Base-by-base conservation (phyloP, 75 land plant species). In the Selaginella tamariscina region DNA sequence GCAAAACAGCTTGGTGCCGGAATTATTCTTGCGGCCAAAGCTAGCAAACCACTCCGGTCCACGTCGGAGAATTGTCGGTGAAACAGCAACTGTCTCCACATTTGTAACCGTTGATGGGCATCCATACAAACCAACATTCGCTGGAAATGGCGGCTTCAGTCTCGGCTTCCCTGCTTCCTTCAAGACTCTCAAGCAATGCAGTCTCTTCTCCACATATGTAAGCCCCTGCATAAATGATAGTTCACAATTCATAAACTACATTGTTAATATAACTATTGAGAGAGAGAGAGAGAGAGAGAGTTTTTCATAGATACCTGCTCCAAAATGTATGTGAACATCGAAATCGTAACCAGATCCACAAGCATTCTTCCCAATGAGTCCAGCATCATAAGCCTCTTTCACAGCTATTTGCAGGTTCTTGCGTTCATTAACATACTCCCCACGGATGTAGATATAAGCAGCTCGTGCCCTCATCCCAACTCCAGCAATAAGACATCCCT, bases 141-240 rank as follows among this genome's bases (percentile, higher is more conserved):
- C 96, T 29, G 92, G 96, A 68, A 91, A 91, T 29, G 96, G 96
- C 64, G 96, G 96, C 81, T 91, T 91, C 75, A 91, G 71, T 64
- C 96, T 74, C n/a, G 96, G 96, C 73, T 91, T 91, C 28, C 96
- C 96, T 71, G 86, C 87, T 90, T 26, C 96, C 96, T 68, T 90
- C 96, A 32, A 90, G 79, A 64, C 96, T 90, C 73, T 90, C 96
- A 27, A 90, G 66, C 18, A 90, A 82, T 1, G 96, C 91, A 27
- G 96, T 91, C 74, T 91, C 96, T 71, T 91, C 96, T 56, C 96
- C 96, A 81, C 92, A 91, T 68, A 91, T 91, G 70, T 91, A 91
- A 39, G 96, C 96, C 56, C 96, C 96, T n/a, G n/a, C n/a, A n/a
- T n/a, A n/a, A n/a, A n/a, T n/a, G n/a, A n/a, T n/a, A n/a, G n/a